Evolutionary conservation across 352 stramenopile genomes (phyloP), one percentile per base, ranked within the genome.

Genomic region (Blastocystis sp.): DNA sequence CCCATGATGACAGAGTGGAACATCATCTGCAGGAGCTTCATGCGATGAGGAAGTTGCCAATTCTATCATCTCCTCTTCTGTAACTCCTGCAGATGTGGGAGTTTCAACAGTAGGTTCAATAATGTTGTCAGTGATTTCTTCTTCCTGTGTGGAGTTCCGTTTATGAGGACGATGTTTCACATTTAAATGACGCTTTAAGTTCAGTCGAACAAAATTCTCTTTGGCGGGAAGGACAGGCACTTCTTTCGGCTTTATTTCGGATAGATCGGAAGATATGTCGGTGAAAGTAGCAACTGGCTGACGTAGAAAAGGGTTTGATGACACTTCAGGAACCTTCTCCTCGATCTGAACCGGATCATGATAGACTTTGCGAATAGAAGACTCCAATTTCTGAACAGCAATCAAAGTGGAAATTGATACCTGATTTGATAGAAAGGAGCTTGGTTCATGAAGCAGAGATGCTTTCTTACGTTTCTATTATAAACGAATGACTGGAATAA

Each of bases 111-210:
- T 6, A 34, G 66, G 50, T 13, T 13, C 13, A n/a, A n/a, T 1
- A 59, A 59, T 54, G 20, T 20, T 3, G 7, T 55, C 7, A 6
- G 66, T 1, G 26, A 24, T 16, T 13, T 39, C 5, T 11, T 59
- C 20, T 2, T 37, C 30, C 0, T 56, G 9, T 45, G 50, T 56
- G 24, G 26, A 24, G 50, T 37, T 18, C 24, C 50, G 50, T 7
- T 39, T 18, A 43, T 68, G 73, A 13, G 8, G 39, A 8, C 34
- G 50, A 30, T 68, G 73, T 13, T 66, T 65, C 47, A 85, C 73
- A 45, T 85, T 85, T 24, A 85, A 24, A 45, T 85, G 73, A 18
- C 73, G 73, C 53, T 85, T 85, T 53, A 85, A 5, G 53, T 85
- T 85, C 11, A 85, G 56, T 16, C 73, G 73, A n/a, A 85, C 73